Conservation (phyloP, 2,329 filamentous ascomycete species). For the Rasamsonia emersonii region DNA sequence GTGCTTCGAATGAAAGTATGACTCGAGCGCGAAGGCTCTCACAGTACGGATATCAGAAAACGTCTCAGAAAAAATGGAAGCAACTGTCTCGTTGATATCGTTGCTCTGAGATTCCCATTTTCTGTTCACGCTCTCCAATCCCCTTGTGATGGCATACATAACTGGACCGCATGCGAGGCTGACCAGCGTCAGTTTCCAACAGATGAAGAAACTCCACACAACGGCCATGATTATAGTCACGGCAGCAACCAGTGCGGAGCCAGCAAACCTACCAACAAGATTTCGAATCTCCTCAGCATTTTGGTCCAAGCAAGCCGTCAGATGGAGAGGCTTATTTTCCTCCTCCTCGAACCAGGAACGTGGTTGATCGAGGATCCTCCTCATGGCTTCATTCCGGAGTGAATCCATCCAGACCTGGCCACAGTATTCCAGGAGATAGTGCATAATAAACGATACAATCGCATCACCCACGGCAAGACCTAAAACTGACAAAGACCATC, state of each 20-base stretch:
- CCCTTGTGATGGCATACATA: slow-evolving; percentile 56
- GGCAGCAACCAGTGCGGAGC: slow-evolving; percentile 57
- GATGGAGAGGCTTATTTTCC: slow-evolving; percentile 52
- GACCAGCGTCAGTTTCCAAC: slow-evolving; percentile 75
- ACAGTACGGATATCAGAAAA: slow-evolving; percentile 74
- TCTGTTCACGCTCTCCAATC: slow-evolving; percentile 56
- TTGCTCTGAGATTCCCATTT: slow-evolving; percentile 66
- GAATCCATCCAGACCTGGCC: slow-evolving; percentile 70
- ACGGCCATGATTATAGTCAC: slow-evolving; percentile 62
- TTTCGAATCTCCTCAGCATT: slow-evolving; percentile 84
- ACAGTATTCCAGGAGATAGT: slow-evolving; percentile 62
- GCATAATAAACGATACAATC: slow-evolving; percentile 54
- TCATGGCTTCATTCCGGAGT: slow-evolving; percentile 60
- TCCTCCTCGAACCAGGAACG: slow-evolving; percentile 68
- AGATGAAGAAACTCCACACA: slow-evolving; percentile 63
- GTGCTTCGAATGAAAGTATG: slow-evolving; percentile 61
- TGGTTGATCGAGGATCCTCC: slow-evolving; percentile 64
- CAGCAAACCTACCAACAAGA: slow-evolving; percentile 68
- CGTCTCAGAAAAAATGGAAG: slow-evolving; percentile 40
- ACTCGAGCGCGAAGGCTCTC: slow-evolving; percentile 63
- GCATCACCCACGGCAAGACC: slow-evolving; percentile 61
- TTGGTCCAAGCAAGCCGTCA: slow-evolving; percentile 67
- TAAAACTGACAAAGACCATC: slow-evolving; percentile 64
- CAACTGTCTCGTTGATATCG: slow-evolving; percentile 51
- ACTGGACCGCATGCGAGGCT: slow-evolving; percentile 60